A percentile compares a stretch with the other conserved stretches of the same genome.
phyloP scores from a whole-genome alignment of 371 early-diverging fungal genomes.

The Zopfochytrium polystomum region DNA sequence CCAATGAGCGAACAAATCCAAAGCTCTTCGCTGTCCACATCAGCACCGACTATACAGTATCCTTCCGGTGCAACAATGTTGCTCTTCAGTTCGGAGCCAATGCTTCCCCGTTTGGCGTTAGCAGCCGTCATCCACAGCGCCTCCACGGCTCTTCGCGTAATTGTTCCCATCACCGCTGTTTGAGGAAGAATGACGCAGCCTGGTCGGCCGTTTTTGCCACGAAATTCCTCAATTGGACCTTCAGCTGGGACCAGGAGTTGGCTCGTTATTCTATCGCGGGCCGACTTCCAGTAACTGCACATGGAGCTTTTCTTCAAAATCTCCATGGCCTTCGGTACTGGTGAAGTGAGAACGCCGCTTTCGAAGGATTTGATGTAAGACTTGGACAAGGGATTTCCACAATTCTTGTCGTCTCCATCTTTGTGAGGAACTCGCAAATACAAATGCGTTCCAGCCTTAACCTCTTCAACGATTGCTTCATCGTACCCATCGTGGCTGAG shows the following conservation, averaged over 20 bases:
- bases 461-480: slow-evolving; percentile 39
- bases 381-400: slow-evolving; percentile 86
- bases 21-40: slow-evolving; percentile 95
- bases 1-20: slow-evolving; percentile 96
- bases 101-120: slow-evolving; percentile 83
- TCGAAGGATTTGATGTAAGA: slow-evolving; percentile 75
- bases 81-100: slow-evolving; percentile 94
- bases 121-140: slow-evolving; percentile 94
- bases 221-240: slow-evolving; percentile 3
- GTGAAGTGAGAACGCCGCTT: slow-evolving; percentile 70
- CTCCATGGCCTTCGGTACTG: slow-evolving; percentile 68
- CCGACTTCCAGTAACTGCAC: slow-evolving; percentile 91
- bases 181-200: slow-evolving; percentile 95
- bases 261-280: slow-evolving; percentile 73
- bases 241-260: slow-evolving; percentile 75
- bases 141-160: slow-evolving; percentile 94
- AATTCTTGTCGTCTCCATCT: slow-evolving; percentile 76
- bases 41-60: slow-evolving; percentile 89
- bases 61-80: slow-evolving; percentile 78
- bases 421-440: slow-evolving; percentile 85
- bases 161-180: slow-evolving; percentile 90
- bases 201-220: no score
- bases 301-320: slow-evolving; percentile 74
- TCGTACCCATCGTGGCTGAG: no score
- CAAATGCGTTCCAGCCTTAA: slow-evolving; percentile 18